These are phyloP conservation scores for Ophiostoma quercus DNA, from an alignment of 2,329 filamentous ascomycete genomes.

Conservation along the genomic window DNA sequence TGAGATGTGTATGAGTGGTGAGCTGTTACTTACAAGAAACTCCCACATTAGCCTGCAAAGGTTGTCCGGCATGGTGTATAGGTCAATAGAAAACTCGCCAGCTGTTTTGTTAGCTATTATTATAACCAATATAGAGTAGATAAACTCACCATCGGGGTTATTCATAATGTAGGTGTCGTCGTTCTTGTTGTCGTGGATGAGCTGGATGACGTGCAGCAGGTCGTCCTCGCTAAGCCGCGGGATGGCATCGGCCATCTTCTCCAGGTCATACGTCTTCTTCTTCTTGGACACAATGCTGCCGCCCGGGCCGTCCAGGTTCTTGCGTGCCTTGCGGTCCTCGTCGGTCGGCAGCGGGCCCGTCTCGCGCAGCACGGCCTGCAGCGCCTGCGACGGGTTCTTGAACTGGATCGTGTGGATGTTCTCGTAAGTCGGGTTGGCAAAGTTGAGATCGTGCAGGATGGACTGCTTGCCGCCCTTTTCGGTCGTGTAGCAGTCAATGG, in stretches of 20 bases:
- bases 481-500: slow-evolving; percentile 72
- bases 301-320: slow-evolving; percentile 53
- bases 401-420: slow-evolving; percentile 75
- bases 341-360: slow-evolving; percentile 80
- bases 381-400: slow-evolving; percentile 85
- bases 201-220: slow-evolving; percentile 87
- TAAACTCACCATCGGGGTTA: slow-evolving; percentile 73
- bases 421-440: slow-evolving; percentile 75
- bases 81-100: slow-evolving; percentile 95
- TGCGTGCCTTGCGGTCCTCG: slow-evolving; percentile 59
- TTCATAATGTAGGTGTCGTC: slow-evolving; percentile 95
- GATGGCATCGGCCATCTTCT: slow-evolving; percentile 90
- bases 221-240: slow-evolving; percentile 90
- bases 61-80: slow-evolving; percentile 90
- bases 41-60: slow-evolving; percentile 96
- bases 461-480: slow-evolving; percentile 80
- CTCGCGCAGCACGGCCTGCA: slow-evolving; percentile 73
- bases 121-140: background rate
- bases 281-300: slow-evolving; percentile 49
- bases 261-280: slow-evolving; percentile 72
- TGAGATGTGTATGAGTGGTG: background rate
- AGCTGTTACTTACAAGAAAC: slow-evolving; percentile 53
- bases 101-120: slow-evolving; percentile 42
- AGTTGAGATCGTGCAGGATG: slow-evolving; percentile 87
- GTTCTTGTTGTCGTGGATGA: slow-evolving; percentile 96